phyloP scores from a whole-genome alignment of 2,329 filamentous ascomycete genomes.

The Waltergamsia citrina region DNA sequence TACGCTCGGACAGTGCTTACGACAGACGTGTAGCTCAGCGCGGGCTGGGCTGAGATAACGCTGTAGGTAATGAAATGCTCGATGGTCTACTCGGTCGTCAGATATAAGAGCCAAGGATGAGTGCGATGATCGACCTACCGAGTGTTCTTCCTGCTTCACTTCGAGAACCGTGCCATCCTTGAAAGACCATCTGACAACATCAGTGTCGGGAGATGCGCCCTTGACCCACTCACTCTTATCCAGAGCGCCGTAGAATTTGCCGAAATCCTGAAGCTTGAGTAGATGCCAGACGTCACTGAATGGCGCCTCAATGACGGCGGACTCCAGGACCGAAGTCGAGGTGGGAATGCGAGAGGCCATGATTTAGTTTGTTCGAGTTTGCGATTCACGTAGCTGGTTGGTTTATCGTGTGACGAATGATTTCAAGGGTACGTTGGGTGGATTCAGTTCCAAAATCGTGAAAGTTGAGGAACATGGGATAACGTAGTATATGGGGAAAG shows the following conservation, averaged over 20 bases:
- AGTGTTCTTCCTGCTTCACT: conserved; percentile 70
- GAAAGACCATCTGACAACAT: conserved; percentile 62
- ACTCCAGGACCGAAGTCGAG: conserved; percentile 56
- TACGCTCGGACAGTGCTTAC: conserved; percentile 58
- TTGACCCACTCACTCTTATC: conserved; percentile 54
- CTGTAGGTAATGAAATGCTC: conserved; percentile 70
- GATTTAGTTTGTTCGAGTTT: too few relatives aligned
- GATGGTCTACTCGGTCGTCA: conserved; percentile 38
- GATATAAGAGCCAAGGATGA: background rate
- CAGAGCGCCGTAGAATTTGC: conserved; percentile 57
- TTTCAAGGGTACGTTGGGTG: too few relatives aligned
- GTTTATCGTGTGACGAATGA: too few relatives aligned
- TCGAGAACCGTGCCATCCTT: conserved; percentile 59
- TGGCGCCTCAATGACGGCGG: conserved; percentile 57
- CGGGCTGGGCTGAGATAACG: conserved; percentile 56
- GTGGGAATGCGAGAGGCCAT: conserved; percentile 43
- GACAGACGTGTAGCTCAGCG: conserved; percentile 56
- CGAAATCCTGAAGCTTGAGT: conserved; percentile 64
- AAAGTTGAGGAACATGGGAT: too few relatives aligned
- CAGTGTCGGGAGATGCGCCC: conserved; percentile 52
- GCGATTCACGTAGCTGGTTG: too few relatives aligned
- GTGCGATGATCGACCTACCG: conserved; percentile 31
- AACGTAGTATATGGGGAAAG: too few relatives aligned
- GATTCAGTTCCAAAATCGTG: too few relatives aligned
- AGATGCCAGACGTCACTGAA: conserved; percentile 62